Percentiles rank a stretch among this genome's conserved stretches.
Evolutionary conservation across 2,329 filamentous ascomycete genomes (phyloP).

Genomic region (Aplosporella prunicola): DNA sequence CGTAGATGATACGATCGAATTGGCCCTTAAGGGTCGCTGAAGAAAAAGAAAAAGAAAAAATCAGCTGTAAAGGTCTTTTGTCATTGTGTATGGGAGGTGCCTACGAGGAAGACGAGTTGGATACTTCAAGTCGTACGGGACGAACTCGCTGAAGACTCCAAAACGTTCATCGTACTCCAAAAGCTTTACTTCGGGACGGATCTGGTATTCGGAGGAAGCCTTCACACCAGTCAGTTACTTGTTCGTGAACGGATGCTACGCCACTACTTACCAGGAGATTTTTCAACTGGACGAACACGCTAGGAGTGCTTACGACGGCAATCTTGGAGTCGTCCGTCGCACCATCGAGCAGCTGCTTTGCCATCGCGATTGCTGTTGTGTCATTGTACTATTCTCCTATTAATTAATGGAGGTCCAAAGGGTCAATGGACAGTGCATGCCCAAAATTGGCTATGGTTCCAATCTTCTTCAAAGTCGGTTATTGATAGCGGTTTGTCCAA

Average conservation of each 20-base stretch:
- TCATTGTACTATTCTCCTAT: conserved; percentile 53
- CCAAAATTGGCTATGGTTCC: conserved; percentile 81
- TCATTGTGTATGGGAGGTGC: conserved; percentile 12
- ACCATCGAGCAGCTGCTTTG: conserved; percentile 55
- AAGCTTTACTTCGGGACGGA: conserved; percentile 51
- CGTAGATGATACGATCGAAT: conserved; percentile 61
- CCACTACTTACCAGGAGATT: conserved; percentile 50
- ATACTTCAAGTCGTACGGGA: conserved; percentile 63
- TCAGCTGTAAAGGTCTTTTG: not conserved
- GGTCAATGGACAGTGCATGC: conserved; percentile 33
- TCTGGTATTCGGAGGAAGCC: conserved; percentile 12
- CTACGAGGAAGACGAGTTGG: conserved; percentile 56
- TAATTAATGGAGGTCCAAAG: not conserved
- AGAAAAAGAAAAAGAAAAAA: conserved; percentile 1
- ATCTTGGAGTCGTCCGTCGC: conserved; percentile 50
- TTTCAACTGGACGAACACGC: conserved; percentile 66
- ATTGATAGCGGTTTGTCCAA: conserved; percentile 42
- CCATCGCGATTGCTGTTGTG: conserved; percentile 56
- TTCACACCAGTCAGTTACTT: conserved; percentile 1
- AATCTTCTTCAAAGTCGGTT: conserved; percentile 67
- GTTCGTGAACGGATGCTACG: not conserved
- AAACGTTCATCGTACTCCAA: conserved; percentile 70
- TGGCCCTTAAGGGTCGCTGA: conserved; percentile 49
- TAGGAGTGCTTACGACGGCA: conserved; percentile 64
- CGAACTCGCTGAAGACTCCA: conserved; percentile 62